Evolutionary conservation across 164 flowering plant genomes (phyloP), one percentile per base, ranked within the genome.

Genomic region (Sextonia rubra): DNA sequence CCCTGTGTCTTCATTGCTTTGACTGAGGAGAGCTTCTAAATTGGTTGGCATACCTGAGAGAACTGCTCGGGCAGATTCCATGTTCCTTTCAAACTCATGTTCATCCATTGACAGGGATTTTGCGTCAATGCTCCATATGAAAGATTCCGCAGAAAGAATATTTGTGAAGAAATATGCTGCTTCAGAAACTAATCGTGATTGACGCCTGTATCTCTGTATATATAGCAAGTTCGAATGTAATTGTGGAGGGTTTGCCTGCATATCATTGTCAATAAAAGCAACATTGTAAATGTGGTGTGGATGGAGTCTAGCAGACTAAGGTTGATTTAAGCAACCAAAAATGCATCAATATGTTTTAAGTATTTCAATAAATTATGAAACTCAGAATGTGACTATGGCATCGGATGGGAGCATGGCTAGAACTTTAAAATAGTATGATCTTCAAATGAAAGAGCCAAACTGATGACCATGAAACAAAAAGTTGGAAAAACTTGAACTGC

Each of bases 241-340:
- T 69, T 92, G 99, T 47, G 99, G 97, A 71, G 99, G 97, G 77
- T 92, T 94, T 72, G 99, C 99, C 97, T 94, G 86, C 85, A 83
- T 20, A 64, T 61, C 2, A 49, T 44, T 56, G 20, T 65, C 69
- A 66, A 58, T 62, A 23, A 29, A 30, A 63, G 23, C 20, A 55
- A 75, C 14, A 27, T 65, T 17, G 44, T 58, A 67, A 70, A 67
- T 6, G 30, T 25, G 12, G 1, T 11, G 8, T 29, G 47, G 56
- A 69, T 52, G 58, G 3, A 66, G 48, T 14, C 3, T 20, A 4
- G 66, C 66, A 23, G 68, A 64, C 17, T 3, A 66, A n/a, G 14
- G 26, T 44, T 23, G 49, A 66, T 52, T 52, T 52, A 15, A 52
- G n/a, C 58, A 52, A 14, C 14, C 12, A 15, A 52, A 52, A 52